Conservation (phyloP, 1,284 basidiomycete genomes). For the Lignosus rhinocerotis region DNA sequence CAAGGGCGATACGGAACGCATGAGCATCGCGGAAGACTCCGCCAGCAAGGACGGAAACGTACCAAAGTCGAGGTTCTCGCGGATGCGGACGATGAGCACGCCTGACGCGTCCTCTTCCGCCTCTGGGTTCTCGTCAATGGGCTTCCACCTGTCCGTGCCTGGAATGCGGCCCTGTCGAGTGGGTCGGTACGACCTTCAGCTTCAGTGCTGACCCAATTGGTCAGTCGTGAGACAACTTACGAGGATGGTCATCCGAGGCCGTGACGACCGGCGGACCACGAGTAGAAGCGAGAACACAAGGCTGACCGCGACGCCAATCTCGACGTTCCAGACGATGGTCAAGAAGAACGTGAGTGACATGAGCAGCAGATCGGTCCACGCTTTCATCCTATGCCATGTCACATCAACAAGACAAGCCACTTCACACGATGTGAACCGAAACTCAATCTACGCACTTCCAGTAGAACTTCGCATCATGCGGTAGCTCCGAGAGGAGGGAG, state of each 20-base stretch:
- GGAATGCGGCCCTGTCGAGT: constrained; percentile 67
- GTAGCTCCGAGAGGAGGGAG: constrained; percentile 81
- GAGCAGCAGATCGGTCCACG: constrained; percentile 83
- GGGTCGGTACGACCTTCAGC: no score
- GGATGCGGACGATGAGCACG: constrained; percentile 77
- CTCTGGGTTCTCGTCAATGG: constrained; percentile 77
- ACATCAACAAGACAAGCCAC: background rate
- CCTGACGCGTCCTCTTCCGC: constrained; percentile 77
- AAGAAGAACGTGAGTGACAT: constrained; percentile 85
- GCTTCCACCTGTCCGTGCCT: constrained; percentile 81
- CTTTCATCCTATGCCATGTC: constrained; percentile 61
- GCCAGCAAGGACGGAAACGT: constrained; percentile 21
- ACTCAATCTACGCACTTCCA: constrained; percentile 58
- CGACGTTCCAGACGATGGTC: constrained; percentile 73
- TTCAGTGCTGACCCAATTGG: no score
- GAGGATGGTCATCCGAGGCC: constrained; percentile 71
- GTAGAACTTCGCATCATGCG: constrained; percentile 84
- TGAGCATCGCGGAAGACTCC: background rate
- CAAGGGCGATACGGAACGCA: background rate
- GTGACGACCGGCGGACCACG: constrained; percentile 86
- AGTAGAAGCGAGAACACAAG: constrained; percentile 84
- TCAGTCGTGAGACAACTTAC: constrained; percentile 32
- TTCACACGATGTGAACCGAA: constrained; percentile 6
- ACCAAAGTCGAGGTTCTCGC: constrained; percentile 85
- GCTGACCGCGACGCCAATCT: constrained; percentile 84